phyloP scores from a whole-genome alignment of 2,329 filamentous ascomycete species.

The Nannizzia gypsea region DNA sequence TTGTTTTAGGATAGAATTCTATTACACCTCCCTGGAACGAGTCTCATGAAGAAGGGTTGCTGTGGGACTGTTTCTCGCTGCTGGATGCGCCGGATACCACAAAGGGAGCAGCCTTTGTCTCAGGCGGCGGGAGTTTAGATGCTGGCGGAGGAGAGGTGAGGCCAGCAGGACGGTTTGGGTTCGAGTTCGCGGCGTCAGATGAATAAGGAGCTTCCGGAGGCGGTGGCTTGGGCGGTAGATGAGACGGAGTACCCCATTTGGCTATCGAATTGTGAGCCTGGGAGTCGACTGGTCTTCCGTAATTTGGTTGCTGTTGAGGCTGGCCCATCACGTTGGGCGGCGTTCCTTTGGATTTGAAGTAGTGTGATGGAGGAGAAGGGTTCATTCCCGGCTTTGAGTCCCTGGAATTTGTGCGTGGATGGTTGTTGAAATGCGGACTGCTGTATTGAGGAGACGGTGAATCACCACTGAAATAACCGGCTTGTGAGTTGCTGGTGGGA shows the following conservation, averaged over 20 bases:
- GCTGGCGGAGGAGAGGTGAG: constrained; percentile 10
- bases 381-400: constrained; percentile 1
- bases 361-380: neutral
- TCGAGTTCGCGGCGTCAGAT: constrained; percentile 27
- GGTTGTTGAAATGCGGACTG: constrained; percentile 14
- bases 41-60: neutral
- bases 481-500: constrained; percentile 39
- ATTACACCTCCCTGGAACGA: too few species aligned
- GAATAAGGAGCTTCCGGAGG: constrained; percentile 35
- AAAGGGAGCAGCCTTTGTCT: constrained; percentile 25
- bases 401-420: constrained; percentile 10
- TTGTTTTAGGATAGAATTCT: too few species aligned
- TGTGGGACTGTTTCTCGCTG: constrained; percentile 16
- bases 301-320: neutral
- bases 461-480: constrained; percentile 25
- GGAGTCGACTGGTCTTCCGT: constrained; percentile 7
- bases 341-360: neutral
- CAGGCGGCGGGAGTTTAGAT: constrained; percentile 16
- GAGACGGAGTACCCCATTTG: constrained; percentile 41
- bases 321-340: neutral
- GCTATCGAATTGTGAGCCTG: constrained; percentile 33
- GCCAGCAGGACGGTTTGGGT: constrained; percentile 14
- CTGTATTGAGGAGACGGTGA: constrained; percentile 18
- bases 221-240: constrained; percentile 41
- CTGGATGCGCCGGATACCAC: constrained; percentile 28